Conservation (phyloP, 2,329 filamentous ascomycete genomes). For the Daldinia sp. region DNA sequence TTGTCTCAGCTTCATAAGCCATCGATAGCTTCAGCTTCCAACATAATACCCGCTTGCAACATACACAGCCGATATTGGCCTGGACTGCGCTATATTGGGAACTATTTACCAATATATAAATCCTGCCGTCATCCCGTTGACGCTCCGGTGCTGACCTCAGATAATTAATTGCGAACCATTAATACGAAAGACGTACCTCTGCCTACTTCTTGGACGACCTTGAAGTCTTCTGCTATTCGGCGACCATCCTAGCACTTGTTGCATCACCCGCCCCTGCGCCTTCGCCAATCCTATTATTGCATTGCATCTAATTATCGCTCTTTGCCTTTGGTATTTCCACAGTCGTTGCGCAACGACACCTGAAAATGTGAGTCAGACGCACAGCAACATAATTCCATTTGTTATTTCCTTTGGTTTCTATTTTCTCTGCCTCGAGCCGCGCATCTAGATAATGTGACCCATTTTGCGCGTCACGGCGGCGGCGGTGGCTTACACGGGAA, state of each 20-base stretch:
- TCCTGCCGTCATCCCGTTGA: slow-evolving; percentile 50
- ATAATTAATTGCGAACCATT: slow-evolving; percentile 49
- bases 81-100: slow-evolving; percentile 33
- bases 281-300: slow-evolving; percentile 49
- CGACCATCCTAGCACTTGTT: slow-evolving; percentile 46
- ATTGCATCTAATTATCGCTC: slow-evolving; percentile 34
- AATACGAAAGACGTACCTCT: slow-evolving; percentile 38
- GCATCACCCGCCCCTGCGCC: slow-evolving; percentile 48
- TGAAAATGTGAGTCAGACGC: slow-evolving; percentile 53
- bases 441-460: slow-evolving; percentile 31
- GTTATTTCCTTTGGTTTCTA: slow-evolving; percentile 40
- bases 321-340: slow-evolving; percentile 44
- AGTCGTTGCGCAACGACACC: slow-evolving; percentile 48
- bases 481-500: slow-evolving; percentile 32
- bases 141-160: slow-evolving; percentile 53
- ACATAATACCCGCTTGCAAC: slow-evolving; percentile 36
- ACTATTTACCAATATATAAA: slow-evolving; percentile 49
- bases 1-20: slow-evolving; percentile 46
- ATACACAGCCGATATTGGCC: slow-evolving; percentile 40
- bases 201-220: slow-evolving; percentile 35
- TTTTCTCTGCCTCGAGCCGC: slow-evolving; percentile 34
- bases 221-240: slow-evolving; percentile 48
- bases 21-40: slow-evolving; percentile 45
- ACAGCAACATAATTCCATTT: slow-evolving; percentile 41
- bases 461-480: slow-evolving; percentile 31